phyloP scores from a whole-genome alignment of 371 early-diverging fungal species.

The Mycotypha africana region DNA sequence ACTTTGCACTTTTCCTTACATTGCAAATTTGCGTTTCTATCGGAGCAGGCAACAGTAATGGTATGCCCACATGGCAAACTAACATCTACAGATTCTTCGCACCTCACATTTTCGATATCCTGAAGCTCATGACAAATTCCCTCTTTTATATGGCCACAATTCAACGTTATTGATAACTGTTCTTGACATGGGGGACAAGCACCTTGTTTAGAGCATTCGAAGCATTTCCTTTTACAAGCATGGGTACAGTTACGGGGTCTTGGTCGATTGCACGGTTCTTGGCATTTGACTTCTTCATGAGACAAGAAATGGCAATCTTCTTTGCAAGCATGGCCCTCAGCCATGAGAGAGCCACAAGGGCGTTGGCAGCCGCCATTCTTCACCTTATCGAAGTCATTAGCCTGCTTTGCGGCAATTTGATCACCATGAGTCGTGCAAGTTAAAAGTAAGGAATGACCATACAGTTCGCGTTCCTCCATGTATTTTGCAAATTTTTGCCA shows the following conservation, averaged over 20 bases:
- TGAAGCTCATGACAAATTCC: slow-evolving; percentile 8
- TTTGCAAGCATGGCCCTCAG: slow-evolving; percentile 34
- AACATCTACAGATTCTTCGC: slow-evolving; percentile 8
- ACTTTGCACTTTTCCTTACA: background rate
- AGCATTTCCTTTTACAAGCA: slow-evolving; percentile 26
- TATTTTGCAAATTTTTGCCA: slow-evolving; percentile 25
- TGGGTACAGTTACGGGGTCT: slow-evolving; percentile 26
- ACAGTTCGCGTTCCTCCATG: slow-evolving; percentile 12
- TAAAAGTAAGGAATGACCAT: background rate
- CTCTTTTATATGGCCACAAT: slow-evolving; percentile 19
- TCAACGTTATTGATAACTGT: background rate
- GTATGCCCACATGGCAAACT: background rate
- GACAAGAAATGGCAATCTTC: slow-evolving; percentile 32
- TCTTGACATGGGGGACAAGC: slow-evolving; percentile 29
- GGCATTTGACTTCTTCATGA: slow-evolving; percentile 21
- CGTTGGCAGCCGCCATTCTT: slow-evolving; percentile 35
- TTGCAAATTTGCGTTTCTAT: background rate
- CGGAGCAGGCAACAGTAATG: background rate
- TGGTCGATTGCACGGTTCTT: slow-evolving; percentile 21
- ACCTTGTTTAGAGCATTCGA: slow-evolving; percentile 16
- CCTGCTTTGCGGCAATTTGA: slow-evolving; percentile 7
- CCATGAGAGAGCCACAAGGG: slow-evolving; percentile 24
- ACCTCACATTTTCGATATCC: background rate
- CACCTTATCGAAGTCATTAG: slow-evolving; percentile 21
- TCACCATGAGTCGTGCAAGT: slow-evolving; percentile 9